Evolutionary conservation across 208 protist genomes (phyloP), one percentile per base, ranked within the genome.

Genomic region (Leishmania braziliensis): DNA sequence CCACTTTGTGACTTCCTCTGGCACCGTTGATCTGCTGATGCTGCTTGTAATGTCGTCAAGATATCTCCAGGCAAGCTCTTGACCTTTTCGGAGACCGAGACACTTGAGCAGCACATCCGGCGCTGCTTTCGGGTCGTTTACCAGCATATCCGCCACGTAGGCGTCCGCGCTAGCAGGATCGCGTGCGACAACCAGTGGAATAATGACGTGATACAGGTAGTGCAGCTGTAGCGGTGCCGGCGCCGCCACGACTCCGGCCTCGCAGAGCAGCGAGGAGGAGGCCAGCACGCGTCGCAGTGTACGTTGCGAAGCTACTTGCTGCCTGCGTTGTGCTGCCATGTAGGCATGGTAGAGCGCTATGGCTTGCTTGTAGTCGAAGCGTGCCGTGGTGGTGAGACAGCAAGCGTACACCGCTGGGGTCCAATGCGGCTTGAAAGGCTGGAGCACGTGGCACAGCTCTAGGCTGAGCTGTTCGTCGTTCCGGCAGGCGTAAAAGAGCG

Each of bases 131-230:
- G 86, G 77, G 65, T 96, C 93, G 53, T 85, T 82, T 9, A 58
- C n/a, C 36, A 95, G 63, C 93, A 96, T 95, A 72, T 94, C 88
- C 5, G 82, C 73, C 58, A 94, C 85, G 75, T 90, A 91, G n/a
- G 39, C 36, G 16, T 81, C 48, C 26, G 90, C 78, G 3, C 63
- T 71, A 0, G 84, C 88, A 20, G 91, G 87, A 39, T 88, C 79
- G 71, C 91, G 84, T 54, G 90, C 87, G 23, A 90, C 80, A 10
- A 93, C 90, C 0, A 96, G 72, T 16, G 93, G 93, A 16, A 95
- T 79, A 53, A 96, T 92, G 54, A 95, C 90, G 82, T 96, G 93
- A 72, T 96, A 91, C 16, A 96, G 65, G 78, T 92, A 91, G 39
- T 90, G 87, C 23, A 96, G 83, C 26, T 56, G 74, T n/a, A 63